These are phyloP conservation scores for Solanum hybrid DNA, from an alignment of 305 asterid genomes.

Conservation along the genomic window DNA sequence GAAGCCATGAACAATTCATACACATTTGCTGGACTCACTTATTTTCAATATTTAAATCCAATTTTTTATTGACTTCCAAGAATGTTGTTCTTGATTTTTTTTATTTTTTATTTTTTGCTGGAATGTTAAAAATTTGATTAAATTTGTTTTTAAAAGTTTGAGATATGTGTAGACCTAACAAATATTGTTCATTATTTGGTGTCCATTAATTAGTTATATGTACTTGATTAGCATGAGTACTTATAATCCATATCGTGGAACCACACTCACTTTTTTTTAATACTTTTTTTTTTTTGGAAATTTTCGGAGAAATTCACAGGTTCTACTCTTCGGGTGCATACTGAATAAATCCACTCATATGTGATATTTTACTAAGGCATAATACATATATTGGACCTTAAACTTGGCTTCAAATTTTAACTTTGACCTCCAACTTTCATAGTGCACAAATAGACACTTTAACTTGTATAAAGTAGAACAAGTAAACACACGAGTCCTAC, in stretches of 20 bases:
- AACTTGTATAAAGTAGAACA: no score
- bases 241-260: neutral
- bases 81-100: neutral
- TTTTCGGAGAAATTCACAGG: rapidly evolving
- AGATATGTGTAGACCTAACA: neutral
- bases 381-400: no score
- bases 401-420: no score
- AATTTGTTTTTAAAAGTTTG: neutral
- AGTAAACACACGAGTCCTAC: no score
- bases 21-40: neutral
- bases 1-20: neutral
- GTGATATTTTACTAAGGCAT: neutral
- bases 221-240: neutral
- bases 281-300: neutral
- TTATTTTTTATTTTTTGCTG: neutral
- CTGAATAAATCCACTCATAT: neutral
- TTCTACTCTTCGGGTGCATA: neutral
- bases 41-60: neutral
- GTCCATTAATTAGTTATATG: neutral
- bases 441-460: no score
- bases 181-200: neutral
- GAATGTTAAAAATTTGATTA: neutral
- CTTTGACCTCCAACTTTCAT: no score
- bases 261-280: neutral
- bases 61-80: neutral